These are phyloP conservation scores for Nymphaea colorata DNA, from an alignment of 164 flowering plant genomes.

Conservation along the genomic window DNA sequence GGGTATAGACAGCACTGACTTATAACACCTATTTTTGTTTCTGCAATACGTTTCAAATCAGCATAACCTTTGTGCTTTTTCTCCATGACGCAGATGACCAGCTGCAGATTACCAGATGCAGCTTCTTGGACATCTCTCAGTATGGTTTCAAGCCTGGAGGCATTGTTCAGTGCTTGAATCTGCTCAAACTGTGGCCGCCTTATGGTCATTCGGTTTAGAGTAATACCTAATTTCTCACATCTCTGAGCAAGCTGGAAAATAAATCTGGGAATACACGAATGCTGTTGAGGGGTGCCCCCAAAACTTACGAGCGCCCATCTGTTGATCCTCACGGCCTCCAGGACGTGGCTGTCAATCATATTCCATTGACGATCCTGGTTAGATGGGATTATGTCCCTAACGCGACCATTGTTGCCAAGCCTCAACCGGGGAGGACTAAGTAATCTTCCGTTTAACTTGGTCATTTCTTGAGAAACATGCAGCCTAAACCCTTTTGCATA, in stretches of 20 bases:
- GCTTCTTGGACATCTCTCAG: conserved; percentile 47
- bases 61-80: conserved; percentile 84
- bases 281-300: conserved; percentile 68
- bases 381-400: conserved; percentile 58
- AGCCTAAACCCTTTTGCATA: conserved; percentile 65
- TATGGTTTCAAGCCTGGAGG: conserved; percentile 53
- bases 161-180: conserved; percentile 56
- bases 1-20: conserved; percentile 82
- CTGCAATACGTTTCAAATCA: conserved; percentile 86
- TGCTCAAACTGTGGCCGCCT: conserved; percentile 54
- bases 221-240: conserved; percentile 74
- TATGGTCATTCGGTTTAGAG: conserved; percentile 42
- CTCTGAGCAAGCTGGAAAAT: conserved; percentile 54
- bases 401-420: conserved; percentile 68
- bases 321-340: conserved; percentile 66
- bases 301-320: conserved; percentile 85
- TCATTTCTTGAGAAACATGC: conserved; percentile 70
- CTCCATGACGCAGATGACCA: conserved; percentile 82
- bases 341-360: conserved; percentile 66
- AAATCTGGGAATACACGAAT: conserved; percentile 49
- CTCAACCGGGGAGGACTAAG: conserved; percentile 86
- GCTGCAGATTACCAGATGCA: conserved; percentile 55
- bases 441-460: conserved; percentile 64
- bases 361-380: conserved; percentile 88
- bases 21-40: conserved; percentile 69